These are phyloP conservation scores for Isatis tinctoria DNA, from an alignment of 345 rosid species.

Conservation along the genomic window DNA sequence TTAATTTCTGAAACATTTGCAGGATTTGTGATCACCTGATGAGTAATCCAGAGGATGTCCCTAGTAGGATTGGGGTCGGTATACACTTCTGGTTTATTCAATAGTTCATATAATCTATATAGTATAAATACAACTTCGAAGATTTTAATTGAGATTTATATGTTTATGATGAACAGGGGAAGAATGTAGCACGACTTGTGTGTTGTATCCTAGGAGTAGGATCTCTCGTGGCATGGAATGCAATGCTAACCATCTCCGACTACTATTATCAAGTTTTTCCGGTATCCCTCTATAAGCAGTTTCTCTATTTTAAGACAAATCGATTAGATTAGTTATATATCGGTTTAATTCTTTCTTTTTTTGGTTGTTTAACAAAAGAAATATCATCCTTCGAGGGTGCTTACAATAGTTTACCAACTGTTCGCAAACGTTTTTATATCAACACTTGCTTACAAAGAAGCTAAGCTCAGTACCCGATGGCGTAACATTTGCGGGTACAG, in stretches of 20 bases:
- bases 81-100: too few relatives aligned
- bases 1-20: too few relatives aligned
- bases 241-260: slow-evolving; percentile 76
- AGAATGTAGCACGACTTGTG: slow-evolving; percentile 50
- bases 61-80: too few relatives aligned
- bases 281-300: slow-evolving; percentile 29
- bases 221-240: slow-evolving; percentile 81
- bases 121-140: not conserved
- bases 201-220: slow-evolving; percentile 84
- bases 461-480: slow-evolving; percentile 58
- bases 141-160: not conserved
- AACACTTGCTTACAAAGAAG: slow-evolving; percentile 57
- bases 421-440: slow-evolving; percentile 60
- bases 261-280: slow-evolving; percentile 62
- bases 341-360: not conserved
- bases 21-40: too few relatives aligned
- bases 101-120: not conserved
- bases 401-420: slow-evolving; percentile 78
- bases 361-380: slow-evolving; percentile 32
- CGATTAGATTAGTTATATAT: not conserved
- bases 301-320: not conserved
- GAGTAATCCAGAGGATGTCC: too few relatives aligned
- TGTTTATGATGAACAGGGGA: slow-evolving; percentile 47
- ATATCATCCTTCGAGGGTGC: slow-evolving; percentile 73
- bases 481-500: slow-evolving; percentile 67